A percentile compares a stretch with the other conserved stretches of the same genome.
These are phyloP conservation scores for Thelonectria olida DNA, from an alignment of 2,329 filamentous ascomycete genomes.

Conservation along the genomic window DNA sequence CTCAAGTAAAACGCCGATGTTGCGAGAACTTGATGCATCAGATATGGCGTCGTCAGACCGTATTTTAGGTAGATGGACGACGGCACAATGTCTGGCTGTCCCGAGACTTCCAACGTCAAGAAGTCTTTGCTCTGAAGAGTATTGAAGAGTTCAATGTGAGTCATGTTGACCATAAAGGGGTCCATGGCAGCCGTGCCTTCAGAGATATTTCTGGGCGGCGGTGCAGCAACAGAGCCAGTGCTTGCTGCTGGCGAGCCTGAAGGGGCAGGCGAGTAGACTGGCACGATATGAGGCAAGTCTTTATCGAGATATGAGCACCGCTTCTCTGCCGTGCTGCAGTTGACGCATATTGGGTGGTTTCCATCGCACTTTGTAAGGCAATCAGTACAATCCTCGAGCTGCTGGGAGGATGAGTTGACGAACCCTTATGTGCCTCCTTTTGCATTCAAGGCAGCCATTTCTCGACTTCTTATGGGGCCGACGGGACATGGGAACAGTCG, in stretches of 20 bases:
- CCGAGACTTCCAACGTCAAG: background rate
- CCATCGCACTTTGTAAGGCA: background rate
- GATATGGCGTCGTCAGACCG: constrained; percentile 16
- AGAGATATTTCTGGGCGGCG: background rate
- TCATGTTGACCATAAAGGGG: background rate
- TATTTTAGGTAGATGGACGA: background rate
- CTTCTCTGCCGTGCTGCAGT: background rate
- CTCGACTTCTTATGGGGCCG: constrained; percentile 31
- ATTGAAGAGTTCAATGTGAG: background rate
- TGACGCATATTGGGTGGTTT: background rate
- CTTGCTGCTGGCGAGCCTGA: background rate
- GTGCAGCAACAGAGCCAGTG: too few relatives aligned
- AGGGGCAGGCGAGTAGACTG: background rate
- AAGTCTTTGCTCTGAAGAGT: background rate
- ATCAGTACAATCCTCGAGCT: background rate
- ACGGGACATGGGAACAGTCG: constrained; percentile 25
- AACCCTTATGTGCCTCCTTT: constrained; percentile 31
- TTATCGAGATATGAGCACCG: background rate
- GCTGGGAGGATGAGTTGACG: background rate
- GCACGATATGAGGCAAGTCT: background rate
- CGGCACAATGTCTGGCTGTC: background rate
- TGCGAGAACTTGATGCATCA: constrained; percentile 24
- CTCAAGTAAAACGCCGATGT: constrained; percentile 30
- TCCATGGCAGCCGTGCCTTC: background rate
- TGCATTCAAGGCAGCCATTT: constrained; percentile 29